Evolutionary conservation across 306 rosid genomes (phyloP), one percentile per base, ranked within the genome.

Genomic region (Inga laurina): DNA sequence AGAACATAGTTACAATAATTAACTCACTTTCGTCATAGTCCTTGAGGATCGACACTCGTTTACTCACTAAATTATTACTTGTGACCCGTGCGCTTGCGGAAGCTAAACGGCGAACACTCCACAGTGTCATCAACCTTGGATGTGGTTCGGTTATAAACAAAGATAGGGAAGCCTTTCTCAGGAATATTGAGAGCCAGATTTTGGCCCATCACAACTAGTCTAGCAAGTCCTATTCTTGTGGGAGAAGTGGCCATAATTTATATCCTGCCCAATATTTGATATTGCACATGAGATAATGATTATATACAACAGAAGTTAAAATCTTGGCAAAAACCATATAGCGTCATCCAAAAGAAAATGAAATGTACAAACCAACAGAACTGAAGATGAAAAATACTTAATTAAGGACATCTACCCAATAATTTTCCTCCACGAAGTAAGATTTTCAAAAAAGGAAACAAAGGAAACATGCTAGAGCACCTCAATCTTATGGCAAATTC

Each of bases 161-260:
- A 94, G 81, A 93, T 94, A 39, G 97, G 98, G 83, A 94, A 94
- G 78, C 98, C 98, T 88, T 94, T 94, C 84, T 94, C 98, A 19
- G 96, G 97, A 84, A 94, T 94, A 82, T 94, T 92, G 79, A 94
- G 97, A 45, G 97, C 98, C 75, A 92, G 90, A 71, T 94, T 94
- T 86, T 94, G 98, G 72, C 98, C 98, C 98, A 94, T 92, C 46
- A 94, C 97, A 72, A 97, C 98, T 87, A 94, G 82, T 81, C 94
- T 97, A 44, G 93, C 91, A 74, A 94, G 97, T 35, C 98, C 98
- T 24, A 94, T 94, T 85, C 97, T 89, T 46, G 96, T 91, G 61
- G 72, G 90, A 4, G 74, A 78, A 13, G 73, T 75, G 39, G 93
- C 96, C 98, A 94, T 94, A 8, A 39, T 86, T 82, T 80, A 62